These are phyloP conservation scores for Syzygium oleosum DNA, from an alignment of 345 rosid species.

Conservation along the genomic window DNA sequence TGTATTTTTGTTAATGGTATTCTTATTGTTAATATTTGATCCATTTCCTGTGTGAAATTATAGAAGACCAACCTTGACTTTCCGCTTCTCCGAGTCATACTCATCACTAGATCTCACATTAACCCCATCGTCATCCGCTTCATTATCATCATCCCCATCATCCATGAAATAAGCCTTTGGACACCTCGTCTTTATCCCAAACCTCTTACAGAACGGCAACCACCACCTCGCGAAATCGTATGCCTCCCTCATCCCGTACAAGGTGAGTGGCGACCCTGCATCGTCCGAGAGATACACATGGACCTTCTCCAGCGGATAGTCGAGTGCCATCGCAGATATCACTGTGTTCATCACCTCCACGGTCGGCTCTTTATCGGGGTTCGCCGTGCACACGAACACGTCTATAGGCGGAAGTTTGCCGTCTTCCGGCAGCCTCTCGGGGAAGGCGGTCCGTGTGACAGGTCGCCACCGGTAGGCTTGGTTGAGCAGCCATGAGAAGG, in stretches of 20 bases:
- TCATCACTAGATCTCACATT: background rate
- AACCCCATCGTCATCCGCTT: background rate
- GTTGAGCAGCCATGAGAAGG: constrained; percentile 21
- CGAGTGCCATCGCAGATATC: constrained; percentile 39
- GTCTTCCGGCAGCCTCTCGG: constrained; percentile 19
- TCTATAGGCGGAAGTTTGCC: constrained; percentile 29
- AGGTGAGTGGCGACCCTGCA: constrained; percentile 24
- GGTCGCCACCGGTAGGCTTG: constrained; percentile 24
- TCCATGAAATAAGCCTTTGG: constrained; percentile 26
- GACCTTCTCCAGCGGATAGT: constrained; percentile 40
- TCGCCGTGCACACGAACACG: constrained; percentile 44
- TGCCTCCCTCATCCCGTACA: constrained; percentile 26
- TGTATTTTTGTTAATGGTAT: background rate
- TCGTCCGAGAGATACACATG: constrained; percentile 48
- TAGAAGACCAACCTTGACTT: background rate
- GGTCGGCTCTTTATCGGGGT: constrained; percentile 39
- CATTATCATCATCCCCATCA: background rate
- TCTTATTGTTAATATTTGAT: background rate
- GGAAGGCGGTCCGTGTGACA: constrained; percentile 19
- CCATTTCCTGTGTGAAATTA: background rate
- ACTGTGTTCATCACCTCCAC: constrained; percentile 38
- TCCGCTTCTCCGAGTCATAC: background rate
- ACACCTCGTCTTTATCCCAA: constrained; percentile 7
- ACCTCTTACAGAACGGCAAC: constrained; percentile 43
- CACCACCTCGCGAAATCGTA: constrained; percentile 28